Percentiles rank a stretch among this genome's conserved stretches.
Evolutionary conservation across 2,329 filamentous ascomycete species (phyloP).

Genomic region (Capronia americana): DNA sequence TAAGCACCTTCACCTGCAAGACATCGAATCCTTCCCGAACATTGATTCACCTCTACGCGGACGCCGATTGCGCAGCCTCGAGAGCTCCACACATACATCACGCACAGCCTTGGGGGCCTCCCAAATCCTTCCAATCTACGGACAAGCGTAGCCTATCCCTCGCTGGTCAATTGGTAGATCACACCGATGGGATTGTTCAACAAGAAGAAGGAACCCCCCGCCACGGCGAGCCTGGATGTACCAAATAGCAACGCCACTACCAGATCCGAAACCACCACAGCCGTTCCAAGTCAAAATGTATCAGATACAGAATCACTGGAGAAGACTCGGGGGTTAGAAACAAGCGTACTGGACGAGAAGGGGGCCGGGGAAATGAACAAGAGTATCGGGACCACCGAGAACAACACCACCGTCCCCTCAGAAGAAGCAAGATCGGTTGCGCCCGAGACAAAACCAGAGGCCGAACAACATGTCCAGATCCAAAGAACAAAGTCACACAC

Average conservation of each 20-base stretch:
- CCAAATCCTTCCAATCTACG: background rate
- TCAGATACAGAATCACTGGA: conserved; percentile 34
- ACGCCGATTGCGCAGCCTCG: conserved; percentile 4
- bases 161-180: background rate
- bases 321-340: conserved; percentile 23
- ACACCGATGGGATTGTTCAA: conserved; percentile 30
- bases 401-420: background rate
- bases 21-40: conserved; percentile 7
- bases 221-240: background rate
- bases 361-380: conserved; percentile 4
- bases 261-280: conserved; percentile 32
- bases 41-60: background rate
- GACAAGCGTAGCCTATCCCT: background rate
- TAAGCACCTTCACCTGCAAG: conserved; percentile 13
- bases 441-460: background rate
- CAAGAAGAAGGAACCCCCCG: conserved; percentile 23
- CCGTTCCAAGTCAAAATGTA: conserved; percentile 35
- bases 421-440: background rate
- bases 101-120: background rate
- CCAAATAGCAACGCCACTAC: conserved; percentile 15
- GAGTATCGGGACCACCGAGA: conserved; percentile 1
- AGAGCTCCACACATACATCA: conserved; percentile 2
- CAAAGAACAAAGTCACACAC: conserved; percentile 25
- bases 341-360: conserved; percentile 14
- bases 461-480: conserved; percentile 19